Conservation (phyloP, 2,329 filamentous ascomycete species). For the Zymoseptoria ardabiliae region DNA sequence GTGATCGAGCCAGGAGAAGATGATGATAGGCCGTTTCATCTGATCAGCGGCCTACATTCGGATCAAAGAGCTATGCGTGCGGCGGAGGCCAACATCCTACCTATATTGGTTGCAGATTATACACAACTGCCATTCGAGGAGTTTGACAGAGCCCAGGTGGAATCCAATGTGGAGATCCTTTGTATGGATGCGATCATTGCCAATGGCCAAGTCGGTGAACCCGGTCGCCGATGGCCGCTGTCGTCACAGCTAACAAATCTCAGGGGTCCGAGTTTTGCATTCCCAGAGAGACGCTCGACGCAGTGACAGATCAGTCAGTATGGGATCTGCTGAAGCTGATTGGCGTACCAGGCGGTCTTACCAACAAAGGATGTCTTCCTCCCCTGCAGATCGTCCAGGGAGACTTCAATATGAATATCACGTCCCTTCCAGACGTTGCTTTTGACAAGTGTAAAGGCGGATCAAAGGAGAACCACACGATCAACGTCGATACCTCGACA, state of each 20-base stretch:
- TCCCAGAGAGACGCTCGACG: slow-evolving; percentile 6
- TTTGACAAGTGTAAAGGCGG: too few species aligned
- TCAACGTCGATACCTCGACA: slow-evolving; percentile 16
- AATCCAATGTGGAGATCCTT: slow-evolving; percentile 7
- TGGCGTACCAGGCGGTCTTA: background rate
- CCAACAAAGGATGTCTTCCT: background rate
- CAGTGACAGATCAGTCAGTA: slow-evolving; percentile 2
- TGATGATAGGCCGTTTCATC: background rate
- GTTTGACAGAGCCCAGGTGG: background rate
- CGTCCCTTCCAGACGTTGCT: too few species aligned
- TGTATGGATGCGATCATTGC: slow-evolving; percentile 12
- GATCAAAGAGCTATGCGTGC: slow-evolving; percentile 1
- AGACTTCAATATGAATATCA: too few species aligned
- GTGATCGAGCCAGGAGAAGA: slow-evolving; percentile 6
- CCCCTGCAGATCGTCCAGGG: too few species aligned
- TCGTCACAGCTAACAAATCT: too few species aligned
- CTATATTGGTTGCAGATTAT: slow-evolving; percentile 12
- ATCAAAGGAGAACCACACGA: too few species aligned
- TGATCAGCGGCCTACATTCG: slow-evolving; percentile 4
- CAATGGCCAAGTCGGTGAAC: too few species aligned
- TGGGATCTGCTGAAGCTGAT: background rate
- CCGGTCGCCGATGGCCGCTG: too few species aligned
- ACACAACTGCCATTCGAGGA: slow-evolving; percentile 8
- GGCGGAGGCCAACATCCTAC: slow-evolving; percentile 7
- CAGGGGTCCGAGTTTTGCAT: slow-evolving; percentile 10